A percentile compares a stretch with the other conserved stretches of the same genome.
These are phyloP conservation scores for Elongisporangium anandrum DNA, from an alignment of 352 stramenopile genomes.

Conservation along the genomic window DNA sequence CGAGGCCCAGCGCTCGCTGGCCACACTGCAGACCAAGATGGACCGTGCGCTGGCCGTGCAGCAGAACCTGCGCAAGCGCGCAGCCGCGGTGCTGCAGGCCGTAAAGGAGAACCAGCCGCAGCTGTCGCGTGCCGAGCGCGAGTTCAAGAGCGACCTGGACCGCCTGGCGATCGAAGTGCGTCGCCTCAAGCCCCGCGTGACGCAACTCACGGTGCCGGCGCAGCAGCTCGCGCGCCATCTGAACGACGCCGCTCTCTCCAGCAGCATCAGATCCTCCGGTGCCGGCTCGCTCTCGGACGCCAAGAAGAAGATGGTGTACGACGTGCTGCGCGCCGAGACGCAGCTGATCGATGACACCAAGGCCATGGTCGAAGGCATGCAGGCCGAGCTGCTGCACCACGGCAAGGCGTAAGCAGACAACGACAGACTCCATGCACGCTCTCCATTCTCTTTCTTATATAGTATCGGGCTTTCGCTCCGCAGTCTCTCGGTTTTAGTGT, in stretches of 20 bases:
- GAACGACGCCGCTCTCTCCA: conserved; percentile 25
- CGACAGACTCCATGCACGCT: not conserved
- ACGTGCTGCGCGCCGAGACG: conserved; percentile 75
- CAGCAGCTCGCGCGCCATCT: conserved; percentile 54
- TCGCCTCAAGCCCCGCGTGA: conserved; percentile 65
- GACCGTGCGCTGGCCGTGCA: conserved; percentile 58
- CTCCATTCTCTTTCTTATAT: not conserved
- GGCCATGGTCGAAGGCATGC: conserved; percentile 61
- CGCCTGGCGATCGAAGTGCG: conserved; percentile 55
- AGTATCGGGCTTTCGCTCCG: not conserved
- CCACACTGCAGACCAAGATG: conserved; percentile 48
- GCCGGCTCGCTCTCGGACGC: conserved; percentile 41
- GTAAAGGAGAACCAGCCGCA: conserved; percentile 81
- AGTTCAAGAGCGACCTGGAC: conserved; percentile 72
- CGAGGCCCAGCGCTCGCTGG: conserved; percentile 27
- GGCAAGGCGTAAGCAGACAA: conserved; percentile 16
- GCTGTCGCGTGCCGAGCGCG: conserved; percentile 65
- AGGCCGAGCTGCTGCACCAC: conserved; percentile 35
- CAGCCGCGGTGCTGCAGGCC: conserved; percentile 67
- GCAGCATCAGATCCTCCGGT: conserved; percentile 2
- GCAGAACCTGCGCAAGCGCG: conserved; percentile 71
- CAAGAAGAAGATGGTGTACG: conserved; percentile 81
- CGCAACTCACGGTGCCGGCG: conserved; percentile 61
- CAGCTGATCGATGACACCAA: conserved; percentile 81
- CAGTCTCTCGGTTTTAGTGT: not conserved